Base-by-base conservation (phyloP, 179 eudicot genomes). In the Beta lomatogona region DNA sequence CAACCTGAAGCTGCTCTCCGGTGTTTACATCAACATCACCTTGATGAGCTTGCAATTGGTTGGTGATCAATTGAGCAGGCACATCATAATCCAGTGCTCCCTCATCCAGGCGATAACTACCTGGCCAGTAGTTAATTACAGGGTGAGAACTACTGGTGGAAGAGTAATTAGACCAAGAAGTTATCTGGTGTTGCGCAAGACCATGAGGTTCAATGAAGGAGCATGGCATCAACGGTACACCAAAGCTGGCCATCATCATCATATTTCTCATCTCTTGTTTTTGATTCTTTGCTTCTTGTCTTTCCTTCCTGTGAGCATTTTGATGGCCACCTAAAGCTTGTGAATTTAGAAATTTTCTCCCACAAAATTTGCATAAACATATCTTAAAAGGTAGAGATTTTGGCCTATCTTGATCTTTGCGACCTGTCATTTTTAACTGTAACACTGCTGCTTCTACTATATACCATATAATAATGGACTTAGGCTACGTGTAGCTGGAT, bases 251-350 rank as follows among this genome's bases (percentile, higher is more conserved):
- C 52, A 74, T 52, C 71, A 75, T 74, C 5, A 28, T 59, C 6
- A 58, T 15, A 14, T 22, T 14, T 45, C 19, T 61, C 78, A 77
- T 54, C 25, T 84, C 81, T 58, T 70, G 81, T 7, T 80, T 66
- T 41, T 71, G 50, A 55, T 55, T 54, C 46, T 80, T 84, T 5
- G 75, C 81, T 84, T 76, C 86, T 21, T 19, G 69, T 48, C 86
- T 80, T 41, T 84, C 86, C 52, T 71, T 80, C n/a, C 58, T 84
- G 13, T 84, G 86, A 76, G 86, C 86, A 53, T 84, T 84, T 48
- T 84, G 86, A 53, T 84, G 86, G 0, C 86, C 86, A 0, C 86
- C 86, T 80, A 84, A 72, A 2, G 83, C 86, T 44, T 84, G 86
- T 3, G 81, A 64, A 45, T 80, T 84, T 0, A 84, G 50, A 22